phyloP scores from a whole-genome alignment of 1,284 basidiomycete genomes.

The Marasmius oreades region DNA sequence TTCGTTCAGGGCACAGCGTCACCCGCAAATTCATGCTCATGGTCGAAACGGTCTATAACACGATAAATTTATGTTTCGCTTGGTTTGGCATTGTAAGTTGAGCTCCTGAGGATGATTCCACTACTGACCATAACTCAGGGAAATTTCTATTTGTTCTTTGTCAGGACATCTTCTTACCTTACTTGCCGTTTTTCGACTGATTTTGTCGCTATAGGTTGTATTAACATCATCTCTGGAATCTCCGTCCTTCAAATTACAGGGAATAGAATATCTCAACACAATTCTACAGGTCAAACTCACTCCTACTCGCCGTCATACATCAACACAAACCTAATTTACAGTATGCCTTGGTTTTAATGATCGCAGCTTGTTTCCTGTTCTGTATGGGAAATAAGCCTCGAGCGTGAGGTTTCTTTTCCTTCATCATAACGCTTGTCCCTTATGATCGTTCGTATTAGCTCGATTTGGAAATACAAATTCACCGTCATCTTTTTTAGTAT shows the following conservation, averaged over 20 bases:
- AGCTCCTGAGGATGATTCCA: neutral
- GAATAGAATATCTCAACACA: slow-evolving; percentile 78
- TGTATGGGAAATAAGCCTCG: slow-evolving; percentile 96
- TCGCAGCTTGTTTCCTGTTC: slow-evolving; percentile 89
- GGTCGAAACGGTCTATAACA: slow-evolving; percentile 84
- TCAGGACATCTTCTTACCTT: slow-evolving; percentile 37
- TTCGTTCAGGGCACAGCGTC: slow-evolving; percentile 81
- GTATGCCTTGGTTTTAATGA: slow-evolving; percentile 83
- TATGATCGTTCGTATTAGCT: slow-evolving; percentile 35
- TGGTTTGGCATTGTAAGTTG: slow-evolving; percentile 87
- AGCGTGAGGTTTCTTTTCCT: slow-evolving; percentile 47
- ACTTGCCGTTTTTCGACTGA: neutral
- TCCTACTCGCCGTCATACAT: slow-evolving; percentile 7
- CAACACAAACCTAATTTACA: slow-evolving; percentile 29
- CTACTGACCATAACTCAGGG: slow-evolving; percentile 42
- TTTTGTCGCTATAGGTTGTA: slow-evolving; percentile 54
- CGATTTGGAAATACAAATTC: slow-evolving; percentile 83
- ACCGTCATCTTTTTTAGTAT: slow-evolving; percentile 76
- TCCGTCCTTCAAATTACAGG: slow-evolving; percentile 61
- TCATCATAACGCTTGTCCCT: neutral
- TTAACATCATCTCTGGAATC: slow-evolving; percentile 88
- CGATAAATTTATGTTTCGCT: slow-evolving; percentile 84
- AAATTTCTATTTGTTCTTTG: slow-evolving; percentile 96
- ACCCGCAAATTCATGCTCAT: slow-evolving; percentile 74
- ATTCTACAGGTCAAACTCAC: slow-evolving; percentile 59